A percentile compares a stretch with the other conserved stretches of the same genome.
phyloP scores from a whole-genome alignment of 495 filamentous ascomycete species.

The Hypoxylon rickii region DNA sequence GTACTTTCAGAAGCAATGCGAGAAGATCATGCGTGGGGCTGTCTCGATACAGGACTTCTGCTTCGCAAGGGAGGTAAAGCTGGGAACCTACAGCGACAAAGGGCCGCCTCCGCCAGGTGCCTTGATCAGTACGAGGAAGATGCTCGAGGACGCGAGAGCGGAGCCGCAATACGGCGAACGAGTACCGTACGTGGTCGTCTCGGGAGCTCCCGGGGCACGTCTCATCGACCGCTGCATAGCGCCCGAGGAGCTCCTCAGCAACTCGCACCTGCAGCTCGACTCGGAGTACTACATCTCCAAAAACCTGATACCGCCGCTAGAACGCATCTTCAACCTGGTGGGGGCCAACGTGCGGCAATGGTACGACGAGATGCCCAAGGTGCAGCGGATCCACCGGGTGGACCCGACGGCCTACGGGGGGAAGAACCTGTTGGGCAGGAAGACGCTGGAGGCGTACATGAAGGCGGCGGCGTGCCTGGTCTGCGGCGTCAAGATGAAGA shows the following conservation, averaged over 20 bases:
- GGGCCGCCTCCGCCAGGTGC: constrained; percentile 83
- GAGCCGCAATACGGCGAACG: constrained; percentile 97
- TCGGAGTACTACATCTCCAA: constrained; percentile 96
- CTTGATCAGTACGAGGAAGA: constrained; percentile 79
- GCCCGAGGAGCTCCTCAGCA: constrained; percentile 79
- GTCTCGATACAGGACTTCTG: constrained; percentile 95
- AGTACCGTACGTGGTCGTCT: constrained; percentile 89
- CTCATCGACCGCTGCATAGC: constrained; percentile 89
- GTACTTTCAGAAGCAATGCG: constrained; percentile 90
- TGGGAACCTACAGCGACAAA: constrained; percentile 84
- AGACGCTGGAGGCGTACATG: constrained; percentile 89
- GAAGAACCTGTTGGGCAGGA: constrained; percentile 48
- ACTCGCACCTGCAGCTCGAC: constrained; percentile 81
- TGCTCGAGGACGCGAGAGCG: constrained; percentile 80
- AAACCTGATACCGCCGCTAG: constrained; percentile 92
- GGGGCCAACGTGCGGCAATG: constrained; percentile 89
- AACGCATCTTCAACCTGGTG: constrained; percentile 95
- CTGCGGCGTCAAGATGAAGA: constrained; percentile 69
- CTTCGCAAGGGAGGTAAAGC: constrained; percentile 87
- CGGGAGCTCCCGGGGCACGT: constrained; percentile 82
- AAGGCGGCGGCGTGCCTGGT: constrained; percentile 75
- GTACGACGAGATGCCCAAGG: constrained; percentile 97
- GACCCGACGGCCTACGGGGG: constrained; percentile 42
- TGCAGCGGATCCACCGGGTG: constrained; percentile 69
- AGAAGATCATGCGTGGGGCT: constrained; percentile 86